These are phyloP conservation scores for Auriscalpium vulgare DNA, from an alignment of 768 basidiomycete genomes.

Conservation along the genomic window DNA sequence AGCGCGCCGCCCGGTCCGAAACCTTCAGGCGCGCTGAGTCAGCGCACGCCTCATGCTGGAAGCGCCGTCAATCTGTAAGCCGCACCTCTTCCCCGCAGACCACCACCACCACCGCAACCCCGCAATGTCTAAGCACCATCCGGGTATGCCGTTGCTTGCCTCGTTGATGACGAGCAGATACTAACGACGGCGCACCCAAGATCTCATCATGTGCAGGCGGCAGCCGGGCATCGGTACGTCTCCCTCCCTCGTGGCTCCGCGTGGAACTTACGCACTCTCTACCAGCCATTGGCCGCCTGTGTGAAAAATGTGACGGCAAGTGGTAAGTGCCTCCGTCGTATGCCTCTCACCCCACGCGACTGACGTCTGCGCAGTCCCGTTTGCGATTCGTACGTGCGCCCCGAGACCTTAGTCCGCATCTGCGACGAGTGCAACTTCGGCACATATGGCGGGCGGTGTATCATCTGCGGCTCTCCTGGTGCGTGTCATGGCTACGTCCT, in stretches of 20 bases:
- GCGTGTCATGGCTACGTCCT: slow-evolving; percentile 15
- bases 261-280: slow-evolving; percentile 5
- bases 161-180: not conserved
- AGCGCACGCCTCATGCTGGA: too few species aligned
- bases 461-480: slow-evolving; percentile 97
- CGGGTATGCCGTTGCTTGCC: slow-evolving; percentile 15
- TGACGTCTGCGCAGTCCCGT: slow-evolving; percentile 58
- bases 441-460: slow-evolving; percentile 94
- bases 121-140: slow-evolving; percentile 29
- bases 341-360: not conserved
- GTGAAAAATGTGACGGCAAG: slow-evolving; percentile 99
- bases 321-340: slow-evolving; percentile 50
- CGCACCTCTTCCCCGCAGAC: not conserved
- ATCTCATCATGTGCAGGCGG: slow-evolving; percentile 97
- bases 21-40: too few species aligned
- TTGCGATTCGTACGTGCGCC: slow-evolving; percentile 98
- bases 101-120: not conserved
- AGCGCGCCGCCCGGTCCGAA: too few species aligned
- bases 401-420: slow-evolving; percentile 94
- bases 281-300: slow-evolving; percentile 91
- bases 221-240: slow-evolving; percentile 91
- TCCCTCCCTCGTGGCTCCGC: not conserved
- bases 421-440: slow-evolving; percentile 99
- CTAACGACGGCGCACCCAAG: slow-evolving; percentile 29
- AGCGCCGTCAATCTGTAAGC: too few species aligned